Evolutionary conservation across 1,284 basidiomycete genomes (phyloP).

Genomic region (Heterobasidion occidentale): DNA sequence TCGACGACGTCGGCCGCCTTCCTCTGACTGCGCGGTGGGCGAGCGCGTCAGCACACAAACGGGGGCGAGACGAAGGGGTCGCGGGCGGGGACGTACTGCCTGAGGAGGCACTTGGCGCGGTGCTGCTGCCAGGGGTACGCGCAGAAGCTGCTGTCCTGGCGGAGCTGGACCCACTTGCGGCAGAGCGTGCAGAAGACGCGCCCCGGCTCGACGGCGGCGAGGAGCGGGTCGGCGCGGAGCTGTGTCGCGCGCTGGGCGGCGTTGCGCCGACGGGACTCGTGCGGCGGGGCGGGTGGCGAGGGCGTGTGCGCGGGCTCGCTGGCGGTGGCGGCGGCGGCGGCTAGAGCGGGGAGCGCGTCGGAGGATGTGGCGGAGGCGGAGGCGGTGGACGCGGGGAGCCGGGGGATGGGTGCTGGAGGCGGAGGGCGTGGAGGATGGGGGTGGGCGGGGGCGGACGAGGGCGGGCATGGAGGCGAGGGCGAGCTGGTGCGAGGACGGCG

Average conservation of each 20-base stretch:
- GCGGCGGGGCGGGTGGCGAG: conserved; percentile 16
- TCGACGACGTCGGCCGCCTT: conserved; percentile 3
- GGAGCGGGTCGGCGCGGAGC: conserved; percentile 51
- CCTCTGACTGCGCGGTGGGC: conserved; percentile 12
- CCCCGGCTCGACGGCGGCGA: conserved; percentile 63
- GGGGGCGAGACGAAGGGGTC: conserved; percentile 12
- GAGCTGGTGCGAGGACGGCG: conserved; percentile 25
- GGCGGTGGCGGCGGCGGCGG: no score
- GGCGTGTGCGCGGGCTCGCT: conserved; percentile 13
- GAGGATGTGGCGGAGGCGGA: neutral
- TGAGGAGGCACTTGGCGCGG: conserved; percentile 58
- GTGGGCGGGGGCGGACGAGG: conserved; percentile 7
- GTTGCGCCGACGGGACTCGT: conserved; percentile 61
- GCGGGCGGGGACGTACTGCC: conserved; percentile 32
- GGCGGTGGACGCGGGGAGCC: neutral
- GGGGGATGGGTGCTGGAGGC: neutral
- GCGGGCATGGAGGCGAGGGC: conserved; percentile 23
- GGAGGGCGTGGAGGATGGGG: conserved; percentile 11
- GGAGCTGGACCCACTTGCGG: conserved; percentile 70
- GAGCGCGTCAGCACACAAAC: conserved; percentile 8
- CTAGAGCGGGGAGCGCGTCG: no score
- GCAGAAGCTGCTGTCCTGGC: conserved; percentile 66
- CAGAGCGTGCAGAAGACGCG: conserved; percentile 67
- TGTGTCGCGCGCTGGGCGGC: conserved; percentile 68
- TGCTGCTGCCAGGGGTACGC: conserved; percentile 74